These are phyloP conservation scores for Cercospora brassicicola DNA, from an alignment of 2,329 filamentous ascomycete genomes.

Conservation along the genomic window DNA sequence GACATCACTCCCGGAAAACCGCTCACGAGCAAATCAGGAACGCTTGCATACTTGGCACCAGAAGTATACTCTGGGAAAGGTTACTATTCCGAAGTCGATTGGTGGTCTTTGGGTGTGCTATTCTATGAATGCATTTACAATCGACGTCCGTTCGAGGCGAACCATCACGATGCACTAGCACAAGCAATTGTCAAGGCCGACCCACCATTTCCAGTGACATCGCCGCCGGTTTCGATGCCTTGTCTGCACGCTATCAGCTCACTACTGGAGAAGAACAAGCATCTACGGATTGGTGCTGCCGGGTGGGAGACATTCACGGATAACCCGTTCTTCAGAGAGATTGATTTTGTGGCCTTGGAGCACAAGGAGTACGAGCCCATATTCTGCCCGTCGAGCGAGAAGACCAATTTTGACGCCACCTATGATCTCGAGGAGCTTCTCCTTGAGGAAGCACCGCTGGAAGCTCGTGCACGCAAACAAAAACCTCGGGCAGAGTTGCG, in stretches of 20 bases:
- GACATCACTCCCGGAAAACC: conserved; percentile 81
- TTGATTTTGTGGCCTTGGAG: conserved; percentile 83
- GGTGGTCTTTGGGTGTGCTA: conserved; percentile 97
- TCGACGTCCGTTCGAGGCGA: conserved; percentile 94
- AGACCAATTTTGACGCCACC: conserved; percentile 98
- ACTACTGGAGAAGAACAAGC: conserved; percentile 76
- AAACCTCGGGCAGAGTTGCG: conserved; percentile 90
- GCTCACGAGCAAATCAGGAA: conserved; percentile 93
- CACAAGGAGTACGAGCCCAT: conserved; percentile 85
- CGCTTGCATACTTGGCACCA: conserved; percentile 89
- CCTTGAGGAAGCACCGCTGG: conserved; percentile 89
- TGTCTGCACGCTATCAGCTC: conserved; percentile 87
- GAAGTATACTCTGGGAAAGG: conserved; percentile 91
- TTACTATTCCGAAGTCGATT: conserved; percentile 88
- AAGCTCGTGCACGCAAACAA: conserved; percentile 86
- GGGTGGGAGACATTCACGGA: conserved; percentile 80
- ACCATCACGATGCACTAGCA: conserved; percentile 76
- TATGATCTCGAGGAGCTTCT: conserved; percentile 94
- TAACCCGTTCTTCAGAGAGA: conserved; percentile 82
- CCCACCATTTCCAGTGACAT: conserved; percentile 88
- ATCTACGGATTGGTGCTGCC: conserved; percentile 77
- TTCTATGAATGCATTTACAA: conserved; percentile 99
- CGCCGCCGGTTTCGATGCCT: conserved; percentile 80
- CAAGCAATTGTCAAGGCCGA: conserved; percentile 77
- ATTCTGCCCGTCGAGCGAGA: conserved; percentile 90